Conservation (phyloP, 148 eudicot genomes). For the Persicaria tinctoria region DNA sequence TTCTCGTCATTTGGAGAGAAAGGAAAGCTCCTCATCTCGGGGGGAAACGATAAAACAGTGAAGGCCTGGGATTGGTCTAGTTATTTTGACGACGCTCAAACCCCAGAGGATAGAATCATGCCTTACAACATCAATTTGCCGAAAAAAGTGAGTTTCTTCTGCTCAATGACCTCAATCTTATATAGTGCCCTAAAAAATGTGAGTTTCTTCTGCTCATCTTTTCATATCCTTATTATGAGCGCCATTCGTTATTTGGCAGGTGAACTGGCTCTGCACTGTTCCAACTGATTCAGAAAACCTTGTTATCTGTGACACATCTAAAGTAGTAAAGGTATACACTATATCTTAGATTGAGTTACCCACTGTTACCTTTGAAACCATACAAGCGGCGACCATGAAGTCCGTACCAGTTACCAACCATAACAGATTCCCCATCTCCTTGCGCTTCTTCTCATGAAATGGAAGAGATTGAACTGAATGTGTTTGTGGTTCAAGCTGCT, state of each 20-base stretch:
- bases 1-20: constrained; percentile 90
- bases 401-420: background rate
- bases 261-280: constrained; percentile 92
- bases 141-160: constrained; percentile 50
- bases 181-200: constrained; percentile 36
- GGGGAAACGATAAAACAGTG: constrained; percentile 82
- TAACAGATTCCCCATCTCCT: background rate
- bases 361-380: background rate
- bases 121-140: constrained; percentile 44
- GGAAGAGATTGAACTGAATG: background rate
- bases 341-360: constrained; percentile 29
- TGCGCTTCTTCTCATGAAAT: background rate
- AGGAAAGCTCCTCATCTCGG: constrained; percentile 79
- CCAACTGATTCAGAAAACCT: constrained; percentile 90
- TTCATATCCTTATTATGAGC: background rate
- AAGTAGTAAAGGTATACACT: constrained; percentile 83
- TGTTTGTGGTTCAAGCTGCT: background rate
- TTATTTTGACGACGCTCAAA: constrained; percentile 34
- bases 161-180: background rate
- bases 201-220: constrained; percentile 15
- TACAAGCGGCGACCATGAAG: background rate
- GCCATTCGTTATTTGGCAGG: constrained; percentile 35
- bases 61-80: constrained; percentile 90
- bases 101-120: constrained; percentile 26
- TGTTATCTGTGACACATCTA: constrained; percentile 85